These are phyloP conservation scores for Colletotrichum graminicola DNA, from an alignment of 2,329 filamentous ascomycete species.

Conservation along the genomic window DNA sequence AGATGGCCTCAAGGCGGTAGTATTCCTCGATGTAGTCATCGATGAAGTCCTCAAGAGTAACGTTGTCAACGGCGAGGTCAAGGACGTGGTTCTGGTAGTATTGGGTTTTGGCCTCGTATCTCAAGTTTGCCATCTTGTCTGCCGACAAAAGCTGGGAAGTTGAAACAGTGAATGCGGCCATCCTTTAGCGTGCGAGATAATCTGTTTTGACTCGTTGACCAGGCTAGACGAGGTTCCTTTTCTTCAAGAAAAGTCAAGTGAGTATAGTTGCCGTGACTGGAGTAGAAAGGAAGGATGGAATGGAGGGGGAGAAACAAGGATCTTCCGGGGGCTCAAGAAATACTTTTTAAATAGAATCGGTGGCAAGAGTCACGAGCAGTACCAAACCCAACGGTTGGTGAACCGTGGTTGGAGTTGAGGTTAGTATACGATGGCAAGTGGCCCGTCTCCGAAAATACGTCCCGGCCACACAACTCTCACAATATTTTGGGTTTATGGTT, in stretches of 20 bases:
- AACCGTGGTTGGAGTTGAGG: neutral
- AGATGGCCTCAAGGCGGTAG: neutral
- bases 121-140: slow-evolving; percentile 8
- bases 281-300: neutral
- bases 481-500: neutral
- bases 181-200: neutral
- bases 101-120: slow-evolving; percentile 15
- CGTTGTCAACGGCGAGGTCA: slow-evolving; percentile 8
- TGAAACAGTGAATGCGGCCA: neutral
- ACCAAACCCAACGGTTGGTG: neutral
- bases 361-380: neutral
- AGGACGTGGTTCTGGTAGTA: slow-evolving; percentile 12
- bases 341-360: neutral
- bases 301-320: too few relatives aligned
- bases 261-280: neutral
- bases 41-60: slow-evolving; percentile 26
- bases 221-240: neutral
- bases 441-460: neutral
- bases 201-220: neutral
- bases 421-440: neutral
- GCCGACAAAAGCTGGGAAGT: neutral
- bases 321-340: neutral
- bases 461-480: neutral
- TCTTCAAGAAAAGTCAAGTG: neutral
- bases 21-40: slow-evolving; percentile 30